Evolutionary conservation across 1,284 basidiomycete species (phyloP).

Genomic region (Cryptococcus jaspeensis): DNA sequence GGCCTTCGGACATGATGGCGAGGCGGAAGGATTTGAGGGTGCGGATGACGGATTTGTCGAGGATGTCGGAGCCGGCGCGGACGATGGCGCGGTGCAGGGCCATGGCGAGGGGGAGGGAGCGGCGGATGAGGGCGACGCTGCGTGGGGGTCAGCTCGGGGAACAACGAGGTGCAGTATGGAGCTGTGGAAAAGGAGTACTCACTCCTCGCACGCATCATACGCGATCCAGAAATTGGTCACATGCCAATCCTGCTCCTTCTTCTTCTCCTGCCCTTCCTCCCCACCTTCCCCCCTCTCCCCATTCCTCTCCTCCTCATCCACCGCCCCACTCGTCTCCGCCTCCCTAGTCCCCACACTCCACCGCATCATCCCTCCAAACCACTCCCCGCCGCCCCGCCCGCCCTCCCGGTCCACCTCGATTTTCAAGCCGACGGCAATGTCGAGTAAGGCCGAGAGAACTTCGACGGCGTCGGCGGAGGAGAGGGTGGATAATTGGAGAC

Average conservation of each 20-base stretch:
- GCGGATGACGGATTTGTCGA: conserved; percentile 69
- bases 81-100: conserved; percentile 90
- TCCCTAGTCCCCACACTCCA: conserved; percentile 61
- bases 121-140: conserved; percentile 68
- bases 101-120: conserved; percentile 81
- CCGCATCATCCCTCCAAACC: conserved; percentile 73
- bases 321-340: conserved; percentile 24
- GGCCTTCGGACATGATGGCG: conserved; percentile 85
- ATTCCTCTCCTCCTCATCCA: conserved; percentile 44
- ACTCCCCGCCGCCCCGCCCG: conserved; percentile 78
- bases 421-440: conserved; percentile 83
- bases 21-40: conserved; percentile 76
- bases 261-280: conserved; percentile 35
- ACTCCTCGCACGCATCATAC: conserved; percentile 86
- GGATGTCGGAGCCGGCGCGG: conserved; percentile 87
- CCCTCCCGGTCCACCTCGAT: conserved; percentile 87
- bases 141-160: background rate
- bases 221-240: conserved; percentile 89
- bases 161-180: background rate
- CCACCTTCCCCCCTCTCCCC: conserved; percentile 34
- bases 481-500: conserved; percentile 79
- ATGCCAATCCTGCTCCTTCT: conserved; percentile 70
- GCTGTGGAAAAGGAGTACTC: conserved; percentile 48
- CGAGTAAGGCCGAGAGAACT: conserved; percentile 79
- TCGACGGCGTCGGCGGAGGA: conserved; percentile 94